A percentile compares a stretch with the other conserved stretches of the same genome.
Evolutionary conservation across 2,329 filamentous ascomycete species (phyloP).

Genomic region (Aspergillus quadricinctus): DNA sequence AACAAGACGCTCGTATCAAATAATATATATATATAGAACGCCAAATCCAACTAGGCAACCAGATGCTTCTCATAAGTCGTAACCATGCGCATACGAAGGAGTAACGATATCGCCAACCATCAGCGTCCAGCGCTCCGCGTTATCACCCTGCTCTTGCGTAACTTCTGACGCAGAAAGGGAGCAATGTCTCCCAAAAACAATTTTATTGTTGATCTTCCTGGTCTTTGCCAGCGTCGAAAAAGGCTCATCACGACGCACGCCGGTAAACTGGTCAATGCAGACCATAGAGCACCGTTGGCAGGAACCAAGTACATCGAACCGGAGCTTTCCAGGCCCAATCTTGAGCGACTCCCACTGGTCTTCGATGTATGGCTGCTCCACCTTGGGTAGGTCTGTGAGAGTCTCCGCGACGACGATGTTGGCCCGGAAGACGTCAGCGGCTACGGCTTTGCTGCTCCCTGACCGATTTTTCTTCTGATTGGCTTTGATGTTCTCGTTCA

Average conservation of each 20-base stretch:
- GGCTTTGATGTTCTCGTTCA: constrained; percentile 69
- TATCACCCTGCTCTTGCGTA: constrained; percentile 11
- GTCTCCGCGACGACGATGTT: constrained; percentile 72
- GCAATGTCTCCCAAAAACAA: constrained; percentile 82
- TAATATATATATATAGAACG: too few relatives aligned
- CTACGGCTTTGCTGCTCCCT: constrained; percentile 50
- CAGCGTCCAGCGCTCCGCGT: constrained; percentile 22
- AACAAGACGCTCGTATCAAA: background rate
- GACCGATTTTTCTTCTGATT: constrained; percentile 47
- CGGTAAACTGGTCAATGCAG: constrained; percentile 83
- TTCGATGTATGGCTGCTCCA: constrained; percentile 66
- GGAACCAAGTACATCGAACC: constrained; percentile 64
- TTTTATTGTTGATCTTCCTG: constrained; percentile 73
- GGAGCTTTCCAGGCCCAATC: constrained; percentile 50
- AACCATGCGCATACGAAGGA: constrained; percentile 23
- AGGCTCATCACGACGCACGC: constrained; percentile 73
- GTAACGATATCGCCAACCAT: constrained; percentile 39
- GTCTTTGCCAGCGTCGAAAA: constrained; percentile 86
- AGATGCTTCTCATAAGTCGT: background rate
- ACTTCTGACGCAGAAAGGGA: constrained; percentile 36
- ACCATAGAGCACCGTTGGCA: constrained; percentile 96
- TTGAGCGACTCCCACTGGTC: constrained; percentile 68
- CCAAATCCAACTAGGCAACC: background rate
- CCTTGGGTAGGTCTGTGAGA: constrained; percentile 38
- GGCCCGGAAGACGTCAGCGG: constrained; percentile 75